Conservation (phyloP, 495 filamentous ascomycete genomes). For the Tricharina praecox region DNA sequence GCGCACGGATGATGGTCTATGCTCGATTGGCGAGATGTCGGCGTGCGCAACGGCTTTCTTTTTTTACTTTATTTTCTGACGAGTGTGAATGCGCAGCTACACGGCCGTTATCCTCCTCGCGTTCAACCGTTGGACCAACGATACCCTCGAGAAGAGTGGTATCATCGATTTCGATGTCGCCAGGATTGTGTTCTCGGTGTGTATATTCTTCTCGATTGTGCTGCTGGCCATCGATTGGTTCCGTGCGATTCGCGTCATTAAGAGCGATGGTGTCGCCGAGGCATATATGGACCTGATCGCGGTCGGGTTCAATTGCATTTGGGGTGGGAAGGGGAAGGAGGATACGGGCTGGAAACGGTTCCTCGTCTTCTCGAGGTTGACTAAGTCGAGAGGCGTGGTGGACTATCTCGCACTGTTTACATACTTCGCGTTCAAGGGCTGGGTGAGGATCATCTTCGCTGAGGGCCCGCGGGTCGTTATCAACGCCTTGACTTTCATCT, state of each 20-base stretch:
- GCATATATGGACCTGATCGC: constrained; percentile 80
- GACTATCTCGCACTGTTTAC: constrained; percentile 87
- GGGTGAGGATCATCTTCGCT: constrained; percentile 63
- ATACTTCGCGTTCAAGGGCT: constrained; percentile 86
- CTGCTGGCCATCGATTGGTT: constrained; percentile 62
- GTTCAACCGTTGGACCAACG: constrained; percentile 45
- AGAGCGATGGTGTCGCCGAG: constrained; percentile 67
- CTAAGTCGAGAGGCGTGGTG: constrained; percentile 73
- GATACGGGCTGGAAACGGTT: constrained; percentile 61
- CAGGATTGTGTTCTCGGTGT: constrained; percentile 79
- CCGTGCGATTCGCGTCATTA: constrained; percentile 61
- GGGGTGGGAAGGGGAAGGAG: constrained; percentile 40
- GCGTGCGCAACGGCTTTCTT: too few relatives aligned
- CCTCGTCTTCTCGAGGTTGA: constrained; percentile 80
- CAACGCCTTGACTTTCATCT: constrained; percentile 74
- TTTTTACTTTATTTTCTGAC: too few relatives aligned
- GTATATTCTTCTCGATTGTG: constrained; percentile 72
- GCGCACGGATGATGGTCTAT: not conserved
- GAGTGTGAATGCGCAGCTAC: constrained; percentile 33
- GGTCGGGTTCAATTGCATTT: constrained; percentile 61
- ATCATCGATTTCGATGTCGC: constrained; percentile 50
- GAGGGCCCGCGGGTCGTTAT: constrained; percentile 80
- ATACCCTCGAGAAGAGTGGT: constrained; percentile 39
- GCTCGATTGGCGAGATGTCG: too few relatives aligned
- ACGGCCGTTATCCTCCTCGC: constrained; percentile 79